Conservation (phyloP, 257 asterid genomes). For the Linaria vulgaris region DNA sequence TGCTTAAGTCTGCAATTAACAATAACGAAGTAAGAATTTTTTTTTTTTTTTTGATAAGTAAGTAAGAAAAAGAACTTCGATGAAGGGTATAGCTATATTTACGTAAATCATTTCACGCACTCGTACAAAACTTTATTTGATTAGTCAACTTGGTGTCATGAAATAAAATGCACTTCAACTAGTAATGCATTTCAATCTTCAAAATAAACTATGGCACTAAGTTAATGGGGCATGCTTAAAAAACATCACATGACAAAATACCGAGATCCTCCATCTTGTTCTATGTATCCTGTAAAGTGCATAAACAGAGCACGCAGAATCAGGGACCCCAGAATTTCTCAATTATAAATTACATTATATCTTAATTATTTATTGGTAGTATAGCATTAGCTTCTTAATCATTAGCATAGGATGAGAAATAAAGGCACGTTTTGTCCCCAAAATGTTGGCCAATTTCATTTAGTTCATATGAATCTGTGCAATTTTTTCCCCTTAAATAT, state of each 20-base stretch:
- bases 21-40: too few species aligned
- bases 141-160: not conserved
- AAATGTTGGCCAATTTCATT: conserved; percentile 21
- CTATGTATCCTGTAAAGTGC: conserved; percentile 11
- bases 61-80: too few species aligned
- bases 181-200: not conserved
- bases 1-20: too few species aligned
- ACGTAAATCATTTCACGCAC: conserved; percentile 16
- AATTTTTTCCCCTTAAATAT: not conserved
- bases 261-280: not conserved
- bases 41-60: too few species aligned
- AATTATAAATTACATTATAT: not conserved
- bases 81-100: not conserved
- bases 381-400: conserved; percentile 8
- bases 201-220: not conserved
- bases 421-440: conserved; percentile 22
- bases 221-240: conserved; percentile 3
- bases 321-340: conserved; percentile 12
- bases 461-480: not conserved
- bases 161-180: not conserved
- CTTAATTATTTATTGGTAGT: conserved; percentile 2
- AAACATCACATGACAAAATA: conserved; percentile 9
- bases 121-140: conserved; percentile 2
- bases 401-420: conserved; percentile 5
- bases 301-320: conserved; percentile 9